These are phyloP conservation scores for Apium graveolens DNA, from an alignment of 129 eudicot genomes.

Conservation along the genomic window DNA sequence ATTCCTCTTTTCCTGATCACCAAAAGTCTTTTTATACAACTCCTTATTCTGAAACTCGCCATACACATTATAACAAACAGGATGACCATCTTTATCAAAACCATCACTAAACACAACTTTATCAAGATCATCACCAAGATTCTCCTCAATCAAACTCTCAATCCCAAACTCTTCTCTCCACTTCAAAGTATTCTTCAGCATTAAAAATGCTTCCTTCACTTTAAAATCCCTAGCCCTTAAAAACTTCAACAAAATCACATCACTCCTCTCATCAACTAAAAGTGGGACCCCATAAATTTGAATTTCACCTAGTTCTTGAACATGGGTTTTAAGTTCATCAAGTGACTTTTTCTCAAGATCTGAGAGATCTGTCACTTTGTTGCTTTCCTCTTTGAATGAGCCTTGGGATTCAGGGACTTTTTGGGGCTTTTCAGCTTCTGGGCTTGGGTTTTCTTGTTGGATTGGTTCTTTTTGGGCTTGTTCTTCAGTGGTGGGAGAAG, in stretches of 20 bases:
- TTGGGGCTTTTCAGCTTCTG: not conserved
- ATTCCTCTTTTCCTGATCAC: slow-evolving; percentile 66
- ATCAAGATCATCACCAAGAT: slow-evolving; percentile 72
- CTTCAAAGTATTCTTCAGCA: slow-evolving; percentile 55
- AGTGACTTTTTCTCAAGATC: slow-evolving; percentile 33
- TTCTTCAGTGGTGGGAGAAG: not conserved
- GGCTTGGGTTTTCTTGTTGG: slow-evolving; percentile 24
- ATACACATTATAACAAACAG: slow-evolving; percentile 82
- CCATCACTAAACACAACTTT: slow-evolving; percentile 89
- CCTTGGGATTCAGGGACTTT: slow-evolving; percentile 29
- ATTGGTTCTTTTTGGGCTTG: slow-evolving; percentile 13
- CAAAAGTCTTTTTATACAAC: slow-evolving; percentile 63
- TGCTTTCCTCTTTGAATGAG: slow-evolving; percentile 58
- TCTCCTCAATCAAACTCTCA: slow-evolving; percentile 52
- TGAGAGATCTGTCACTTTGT: slow-evolving; percentile 39
- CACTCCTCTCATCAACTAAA: slow-evolving; percentile 57
- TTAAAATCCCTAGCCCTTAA: slow-evolving; percentile 76
- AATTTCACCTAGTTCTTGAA: slow-evolving; percentile 31
- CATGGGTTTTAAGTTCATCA: slow-evolving; percentile 30
- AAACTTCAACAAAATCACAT: slow-evolving; percentile 68
- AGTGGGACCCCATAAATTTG: slow-evolving; percentile 77
- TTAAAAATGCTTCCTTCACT: slow-evolving; percentile 52
- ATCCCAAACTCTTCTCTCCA: slow-evolving; percentile 72
- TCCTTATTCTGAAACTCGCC: slow-evolving; percentile 95
- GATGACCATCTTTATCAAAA: slow-evolving; percentile 63